A percentile compares a stretch with the other conserved stretches of the same genome.
Conservation (phyloP, 192 early-diverging fungal genomes). For the Backusella tuberculispora region DNA sequence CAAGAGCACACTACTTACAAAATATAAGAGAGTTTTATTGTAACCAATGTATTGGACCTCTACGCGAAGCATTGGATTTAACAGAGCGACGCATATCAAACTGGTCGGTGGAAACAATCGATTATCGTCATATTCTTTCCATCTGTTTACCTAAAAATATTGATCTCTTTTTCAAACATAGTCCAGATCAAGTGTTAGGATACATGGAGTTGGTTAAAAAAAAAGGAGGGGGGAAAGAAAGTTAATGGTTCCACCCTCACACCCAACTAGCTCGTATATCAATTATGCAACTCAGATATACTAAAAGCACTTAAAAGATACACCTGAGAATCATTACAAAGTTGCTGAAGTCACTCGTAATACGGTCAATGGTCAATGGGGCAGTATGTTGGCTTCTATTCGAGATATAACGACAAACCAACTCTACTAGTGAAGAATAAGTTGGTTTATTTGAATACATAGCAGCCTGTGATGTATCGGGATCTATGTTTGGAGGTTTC, state of each 20-base stretch:
- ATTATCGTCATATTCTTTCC: slow-evolving; percentile 47
- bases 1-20: slow-evolving; percentile 36
- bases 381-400: neutral
- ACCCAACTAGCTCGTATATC: slow-evolving; percentile 48
- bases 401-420: neutral
- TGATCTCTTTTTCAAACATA: slow-evolving; percentile 35
- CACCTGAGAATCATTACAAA: too few species aligned
- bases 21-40: slow-evolving; percentile 40
- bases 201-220: slow-evolving; percentile 36
- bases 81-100: slow-evolving; percentile 46
- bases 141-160: slow-evolving; percentile 48
- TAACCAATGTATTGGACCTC: slow-evolving; percentile 41
- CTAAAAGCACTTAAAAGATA: slow-evolving; percentile 23
- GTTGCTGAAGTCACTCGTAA: neutral
- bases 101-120: slow-evolving; percentile 48
- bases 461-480: slow-evolving; percentile 54
- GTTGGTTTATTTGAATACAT: slow-evolving; percentile 39
- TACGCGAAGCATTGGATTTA: slow-evolving; percentile 46
- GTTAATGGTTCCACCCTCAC: slow-evolving; percentile 47
- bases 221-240: slow-evolving; percentile 44
- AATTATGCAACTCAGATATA: neutral
- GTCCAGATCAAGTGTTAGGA: slow-evolving; percentile 35
- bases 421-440: too few species aligned
- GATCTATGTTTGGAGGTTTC: slow-evolving; percentile 39
- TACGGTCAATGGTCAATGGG: slow-evolving; percentile 27